Evolutionary conservation across 495 filamentous ascomycete species (phyloP).

Genomic region (Daldinia decipiens): DNA sequence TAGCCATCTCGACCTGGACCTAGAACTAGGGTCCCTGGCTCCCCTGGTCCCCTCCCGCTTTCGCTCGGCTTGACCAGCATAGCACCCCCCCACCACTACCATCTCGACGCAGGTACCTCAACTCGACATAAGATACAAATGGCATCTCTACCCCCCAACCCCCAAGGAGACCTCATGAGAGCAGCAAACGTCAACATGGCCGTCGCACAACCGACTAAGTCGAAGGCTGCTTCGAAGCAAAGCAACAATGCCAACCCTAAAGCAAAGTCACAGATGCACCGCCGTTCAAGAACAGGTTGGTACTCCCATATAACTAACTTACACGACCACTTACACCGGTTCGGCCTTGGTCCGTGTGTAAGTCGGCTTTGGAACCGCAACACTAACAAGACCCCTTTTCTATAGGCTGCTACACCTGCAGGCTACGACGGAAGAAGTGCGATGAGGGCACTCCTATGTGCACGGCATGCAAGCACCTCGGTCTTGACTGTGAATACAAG

Average conservation of each 20-base stretch:
- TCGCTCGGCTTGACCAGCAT: slow-evolving; percentile 56
- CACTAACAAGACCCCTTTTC: slow-evolving; percentile 38
- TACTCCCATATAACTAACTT: slow-evolving; percentile 42
- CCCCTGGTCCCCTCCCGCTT: slow-evolving; percentile 55
- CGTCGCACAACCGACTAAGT: slow-evolving; percentile 63
- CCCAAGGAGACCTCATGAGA: slow-evolving; percentile 61
- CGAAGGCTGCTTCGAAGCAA: slow-evolving; percentile 64
- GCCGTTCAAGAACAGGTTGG: slow-evolving; percentile 92
- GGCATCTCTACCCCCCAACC: slow-evolving; percentile 68
- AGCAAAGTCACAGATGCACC: slow-evolving; percentile 82
- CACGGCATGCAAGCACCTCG: slow-evolving; percentile 87
- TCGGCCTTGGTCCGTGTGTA: slow-evolving; percentile 35
- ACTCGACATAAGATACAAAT: slow-evolving; percentile 64
- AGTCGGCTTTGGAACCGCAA: slow-evolving; percentile 27
- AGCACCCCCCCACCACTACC: slow-evolving; percentile 54
- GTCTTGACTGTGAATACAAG: slow-evolving; percentile 92
- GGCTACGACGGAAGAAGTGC: slow-evolving; percentile 95
- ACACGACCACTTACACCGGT: slow-evolving; percentile 47
- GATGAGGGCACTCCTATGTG: slow-evolving; percentile 90
- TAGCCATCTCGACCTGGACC: slow-evolving; percentile 51
- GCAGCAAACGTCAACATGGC: slow-evolving; percentile 67
- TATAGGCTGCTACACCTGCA: slow-evolving; percentile 96
- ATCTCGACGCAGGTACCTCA: slow-evolving; percentile 56
- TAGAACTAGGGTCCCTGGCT: slow-evolving; percentile 53
- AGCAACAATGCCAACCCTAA: slow-evolving; percentile 65